phyloP scores from a whole-genome alignment of 306 rosid species.

The Luffa aegyptiaca region DNA sequence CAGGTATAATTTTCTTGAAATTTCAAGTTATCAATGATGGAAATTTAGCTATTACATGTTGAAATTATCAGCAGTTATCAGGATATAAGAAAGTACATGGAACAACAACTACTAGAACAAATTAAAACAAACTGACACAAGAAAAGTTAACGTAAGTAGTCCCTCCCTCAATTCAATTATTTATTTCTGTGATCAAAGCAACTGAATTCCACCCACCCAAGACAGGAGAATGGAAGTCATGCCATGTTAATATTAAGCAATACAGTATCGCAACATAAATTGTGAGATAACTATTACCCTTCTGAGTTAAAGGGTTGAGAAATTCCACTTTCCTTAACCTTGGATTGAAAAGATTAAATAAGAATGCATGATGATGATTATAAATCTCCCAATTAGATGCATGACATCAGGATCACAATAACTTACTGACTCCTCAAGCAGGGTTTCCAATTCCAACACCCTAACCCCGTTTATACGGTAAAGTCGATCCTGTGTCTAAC shows the following conservation, averaged over 20 bases:
- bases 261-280: not conserved
- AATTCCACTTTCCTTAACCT: not conserved
- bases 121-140: not conserved
- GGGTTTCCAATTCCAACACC: not conserved
- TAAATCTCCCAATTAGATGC: not conserved
- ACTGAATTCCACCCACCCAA: not conserved
- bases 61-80: not conserved
- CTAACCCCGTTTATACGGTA: conserved; percentile 1
- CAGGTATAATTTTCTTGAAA: not conserved
- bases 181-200: not conserved
- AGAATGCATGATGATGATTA: not conserved
- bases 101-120: not conserved
- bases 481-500: conserved; percentile 28
- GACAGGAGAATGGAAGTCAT: not conserved
- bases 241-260: not conserved
- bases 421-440: conserved; percentile 7
- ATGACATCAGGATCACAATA: conserved; percentile 4
- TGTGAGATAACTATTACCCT: not conserved
- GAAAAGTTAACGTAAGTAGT: not conserved
- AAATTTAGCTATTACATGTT: not conserved
- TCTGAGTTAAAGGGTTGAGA: not conserved
- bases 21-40: not conserved
- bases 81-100: not conserved
- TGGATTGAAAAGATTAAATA: not conserved
- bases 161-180: not conserved